phyloP scores from a whole-genome alignment of 257 asterid genomes.

The Schizonepeta tenuifolia region DNA sequence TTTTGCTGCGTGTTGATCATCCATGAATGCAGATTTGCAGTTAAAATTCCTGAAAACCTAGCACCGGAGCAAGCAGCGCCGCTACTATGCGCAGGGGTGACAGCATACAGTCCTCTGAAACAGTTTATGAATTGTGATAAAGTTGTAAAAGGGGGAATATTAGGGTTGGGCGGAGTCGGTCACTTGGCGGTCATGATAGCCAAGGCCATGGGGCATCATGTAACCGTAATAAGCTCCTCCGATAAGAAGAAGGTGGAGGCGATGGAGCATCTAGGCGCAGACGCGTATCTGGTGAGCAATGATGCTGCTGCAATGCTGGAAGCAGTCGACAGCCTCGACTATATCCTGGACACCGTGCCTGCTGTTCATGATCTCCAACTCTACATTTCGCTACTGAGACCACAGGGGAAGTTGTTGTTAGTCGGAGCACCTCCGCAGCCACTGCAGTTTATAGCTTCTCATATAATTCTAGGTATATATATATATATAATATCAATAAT shows the following conservation, averaged over 20 bases:
- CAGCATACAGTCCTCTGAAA: slow-evolving; percentile 55
- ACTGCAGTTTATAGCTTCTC: slow-evolving; percentile 38
- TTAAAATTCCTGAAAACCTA: slow-evolving; percentile 43
- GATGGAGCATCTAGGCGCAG: slow-evolving; percentile 43
- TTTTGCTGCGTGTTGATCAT: no score
- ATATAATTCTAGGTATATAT: slow-evolving; percentile 45
- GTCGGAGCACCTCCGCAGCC: slow-evolving; percentile 49
- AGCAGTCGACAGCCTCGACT: slow-evolving; percentile 44
- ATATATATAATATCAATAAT: no score
- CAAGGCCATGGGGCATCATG: slow-evolving; percentile 59
- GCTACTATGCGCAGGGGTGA: slow-evolving; percentile 55
- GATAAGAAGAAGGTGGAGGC: slow-evolving; percentile 45
- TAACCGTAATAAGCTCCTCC: slow-evolving; percentile 55
- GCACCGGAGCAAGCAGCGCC: slow-evolving; percentile 53
- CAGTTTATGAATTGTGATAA: slow-evolving; percentile 32
- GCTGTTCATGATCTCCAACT: slow-evolving; percentile 37
- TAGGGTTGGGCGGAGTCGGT: slow-evolving; percentile 61
- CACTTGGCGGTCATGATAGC: slow-evolving; percentile 55
- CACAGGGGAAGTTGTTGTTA: slow-evolving; percentile 44
- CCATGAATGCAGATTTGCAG: slow-evolving; percentile 41
- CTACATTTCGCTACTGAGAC: slow-evolving; percentile 43
- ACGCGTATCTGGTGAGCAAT: slow-evolving; percentile 39
- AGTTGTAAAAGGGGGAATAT: slow-evolving; percentile 37
- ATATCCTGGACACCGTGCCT: slow-evolving; percentile 53
- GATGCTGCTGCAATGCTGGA: slow-evolving; percentile 38